A percentile compares a stretch with the other conserved stretches of the same genome.
Evolutionary conservation across 2,329 filamentous ascomycete species (phyloP).

Genomic region (Botrytis paeoniae): DNA sequence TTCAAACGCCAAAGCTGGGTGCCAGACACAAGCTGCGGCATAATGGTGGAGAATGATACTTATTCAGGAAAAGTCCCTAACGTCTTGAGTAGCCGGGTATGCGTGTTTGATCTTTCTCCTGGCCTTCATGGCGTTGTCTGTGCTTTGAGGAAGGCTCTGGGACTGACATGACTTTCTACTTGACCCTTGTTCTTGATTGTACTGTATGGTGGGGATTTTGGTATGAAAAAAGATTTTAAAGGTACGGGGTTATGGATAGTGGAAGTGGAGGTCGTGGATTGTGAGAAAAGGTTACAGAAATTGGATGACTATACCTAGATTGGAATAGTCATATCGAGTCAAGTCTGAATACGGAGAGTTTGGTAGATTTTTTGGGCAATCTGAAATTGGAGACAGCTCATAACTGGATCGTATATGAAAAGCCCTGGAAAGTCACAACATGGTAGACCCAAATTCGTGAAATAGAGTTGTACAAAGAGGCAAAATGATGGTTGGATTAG

Average conservation of each 20-base stretch:
- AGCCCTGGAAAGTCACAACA: background rate
- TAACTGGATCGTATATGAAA: background rate
- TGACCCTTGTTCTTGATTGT: background rate
- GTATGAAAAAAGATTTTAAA: background rate
- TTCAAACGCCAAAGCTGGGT: constrained; percentile 31
- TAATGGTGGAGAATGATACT: constrained; percentile 28
- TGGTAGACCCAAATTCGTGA: background rate
- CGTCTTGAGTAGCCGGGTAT: constrained; percentile 22
- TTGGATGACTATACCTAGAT: background rate
- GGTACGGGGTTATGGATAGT: background rate
- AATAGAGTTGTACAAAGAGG: background rate
- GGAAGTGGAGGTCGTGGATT: background rate
- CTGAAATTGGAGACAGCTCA: background rate
- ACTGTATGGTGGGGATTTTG: background rate
- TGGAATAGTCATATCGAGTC: background rate
- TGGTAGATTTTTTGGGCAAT: background rate
- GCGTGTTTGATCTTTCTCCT: constrained; percentile 16
- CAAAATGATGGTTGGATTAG: background rate
- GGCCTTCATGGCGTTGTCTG: constrained; percentile 28
- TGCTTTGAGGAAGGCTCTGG: constrained; percentile 11
- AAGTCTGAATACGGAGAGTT: background rate
- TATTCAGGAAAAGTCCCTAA: constrained; percentile 26
- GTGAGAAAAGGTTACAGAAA: background rate
- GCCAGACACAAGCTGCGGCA: constrained; percentile 35
- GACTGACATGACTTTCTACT: background rate